Evolutionary conservation across 2,329 filamentous ascomycete genomes (phyloP).

Genomic region (Truncatella angustata): DNA sequence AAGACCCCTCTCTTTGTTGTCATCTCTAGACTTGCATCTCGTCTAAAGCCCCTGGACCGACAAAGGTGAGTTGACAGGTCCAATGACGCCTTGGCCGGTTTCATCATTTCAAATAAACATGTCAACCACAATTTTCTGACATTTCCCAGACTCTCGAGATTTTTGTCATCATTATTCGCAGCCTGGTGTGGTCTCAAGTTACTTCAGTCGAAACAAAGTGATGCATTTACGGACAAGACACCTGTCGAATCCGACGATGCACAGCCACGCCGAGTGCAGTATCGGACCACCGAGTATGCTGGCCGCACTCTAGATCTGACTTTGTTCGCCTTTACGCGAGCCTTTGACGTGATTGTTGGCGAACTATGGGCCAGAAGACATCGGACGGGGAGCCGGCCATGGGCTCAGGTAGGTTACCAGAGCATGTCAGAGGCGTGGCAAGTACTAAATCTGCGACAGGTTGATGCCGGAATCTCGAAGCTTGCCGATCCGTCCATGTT

Average conservation of each 20-base stretch:
- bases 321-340: slow-evolving; percentile 72
- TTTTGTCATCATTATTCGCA: slow-evolving; percentile 56
- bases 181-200: slow-evolving; percentile 57
- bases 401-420: slow-evolving; percentile 44
- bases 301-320: slow-evolving; percentile 81
- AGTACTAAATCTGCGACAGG: slow-evolving; percentile 23
- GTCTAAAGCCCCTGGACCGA: slow-evolving; percentile 14
- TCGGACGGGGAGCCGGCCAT: slow-evolving; percentile 38
- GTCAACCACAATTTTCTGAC: background rate
- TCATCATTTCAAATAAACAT: slow-evolving; percentile 6
- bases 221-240: slow-evolving; percentile 39
- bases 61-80: slow-evolving; percentile 30
- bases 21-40: slow-evolving; percentile 6
- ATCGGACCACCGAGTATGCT: slow-evolving; percentile 37
- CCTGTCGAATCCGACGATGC: slow-evolving; percentile 27
- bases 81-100: background rate
- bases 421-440: background rate
- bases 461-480: slow-evolving; percentile 39
- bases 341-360: slow-evolving; percentile 68
- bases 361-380: slow-evolving; percentile 59
- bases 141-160: slow-evolving; percentile 51
- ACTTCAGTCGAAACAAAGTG: slow-evolving; percentile 54
- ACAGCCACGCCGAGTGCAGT: slow-evolving; percentile 11
- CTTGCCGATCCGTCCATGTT: slow-evolving; percentile 70
- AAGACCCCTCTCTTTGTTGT: slow-evolving; percentile 5